phyloP scores from a whole-genome alignment of 345 rosid genomes.

The Capsella bursapastoris region DNA sequence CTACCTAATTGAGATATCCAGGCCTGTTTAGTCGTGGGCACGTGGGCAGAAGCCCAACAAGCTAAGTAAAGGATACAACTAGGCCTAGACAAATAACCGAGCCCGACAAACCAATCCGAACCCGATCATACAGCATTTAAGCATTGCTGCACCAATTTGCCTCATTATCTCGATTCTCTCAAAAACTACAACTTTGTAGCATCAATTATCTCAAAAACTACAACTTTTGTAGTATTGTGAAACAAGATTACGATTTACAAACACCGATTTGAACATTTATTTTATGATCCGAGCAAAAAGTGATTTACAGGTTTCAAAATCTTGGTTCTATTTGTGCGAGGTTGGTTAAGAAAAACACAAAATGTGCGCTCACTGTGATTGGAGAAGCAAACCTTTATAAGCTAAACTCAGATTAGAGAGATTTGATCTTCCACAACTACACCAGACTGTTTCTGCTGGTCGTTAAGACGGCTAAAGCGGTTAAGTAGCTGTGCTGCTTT shows the following conservation, averaged over 20 bases:
- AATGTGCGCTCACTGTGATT: neutral
- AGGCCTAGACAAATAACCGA: neutral
- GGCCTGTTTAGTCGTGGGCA: too few species aligned
- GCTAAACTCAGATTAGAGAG: slow-evolving; percentile 27
- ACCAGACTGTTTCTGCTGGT: slow-evolving; percentile 59
- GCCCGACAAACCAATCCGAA: too few species aligned
- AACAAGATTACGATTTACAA: neutral
- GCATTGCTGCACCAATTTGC: neutral
- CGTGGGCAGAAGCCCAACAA: too few species aligned
- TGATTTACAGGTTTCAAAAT: slow-evolving; percentile 13
- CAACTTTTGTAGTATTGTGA: too few species aligned
- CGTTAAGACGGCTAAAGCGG: slow-evolving; percentile 66
- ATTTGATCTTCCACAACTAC: slow-evolving; percentile 33
- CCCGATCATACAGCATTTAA: too few species aligned
- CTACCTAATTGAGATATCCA: too few species aligned
- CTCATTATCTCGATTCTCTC: too few species aligned
- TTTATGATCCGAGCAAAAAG: neutral
- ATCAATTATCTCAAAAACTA: too few species aligned
- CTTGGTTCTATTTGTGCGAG: neutral
- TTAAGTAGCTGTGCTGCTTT: slow-evolving; percentile 88
- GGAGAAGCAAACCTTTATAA: neutral
- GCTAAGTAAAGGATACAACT: too few species aligned
- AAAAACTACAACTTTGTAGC: too few species aligned
- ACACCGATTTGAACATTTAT: neutral
- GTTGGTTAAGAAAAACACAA: neutral